Conservation (phyloP, 129 eudicot genomes). For the Glebionis coronaria region DNA sequence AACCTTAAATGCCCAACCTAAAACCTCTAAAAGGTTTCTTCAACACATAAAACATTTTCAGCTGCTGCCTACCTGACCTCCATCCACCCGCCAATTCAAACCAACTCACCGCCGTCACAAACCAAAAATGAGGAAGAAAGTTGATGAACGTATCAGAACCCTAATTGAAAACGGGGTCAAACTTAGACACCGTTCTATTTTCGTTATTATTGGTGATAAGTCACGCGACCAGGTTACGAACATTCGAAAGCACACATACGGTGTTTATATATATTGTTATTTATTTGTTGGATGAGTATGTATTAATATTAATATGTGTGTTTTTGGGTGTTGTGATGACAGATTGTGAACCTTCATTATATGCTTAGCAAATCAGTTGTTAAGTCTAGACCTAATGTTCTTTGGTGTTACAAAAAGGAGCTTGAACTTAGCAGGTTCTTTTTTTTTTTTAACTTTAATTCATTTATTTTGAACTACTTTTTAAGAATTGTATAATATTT, state of each 20-base stretch:
- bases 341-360: slow-evolving; percentile 80
- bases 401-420: slow-evolving; percentile 91
- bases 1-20: slow-evolving; percentile 11
- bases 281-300: neutral
- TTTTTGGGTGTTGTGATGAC: slow-evolving; percentile 20
- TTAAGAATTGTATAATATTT: too few relatives aligned
- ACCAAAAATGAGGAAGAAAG: slow-evolving; percentile 79
- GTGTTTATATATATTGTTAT: neutral
- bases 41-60: neutral
- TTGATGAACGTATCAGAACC: slow-evolving; percentile 81
- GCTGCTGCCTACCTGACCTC: slow-evolving; percentile 10
- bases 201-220: slow-evolving; percentile 89
- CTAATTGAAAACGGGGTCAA: slow-evolving; percentile 92
- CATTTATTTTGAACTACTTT: too few relatives aligned
- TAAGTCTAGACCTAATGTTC: slow-evolving; percentile 57
- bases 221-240: slow-evolving; percentile 67
- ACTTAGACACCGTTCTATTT: slow-evolving; percentile 79
- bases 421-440: slow-evolving; percentile 79
- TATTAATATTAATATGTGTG: neutral
- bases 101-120: slow-evolving; percentile 24
- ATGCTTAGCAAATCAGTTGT: slow-evolving; percentile 61
- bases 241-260: neutral
- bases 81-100: slow-evolving; percentile 18
- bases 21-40: slow-evolving; percentile 29
- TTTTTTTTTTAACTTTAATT: neutral